Conservation (phyloP, 2,329 filamentous ascomycete species). For the Curvularia eragrostidis region DNA sequence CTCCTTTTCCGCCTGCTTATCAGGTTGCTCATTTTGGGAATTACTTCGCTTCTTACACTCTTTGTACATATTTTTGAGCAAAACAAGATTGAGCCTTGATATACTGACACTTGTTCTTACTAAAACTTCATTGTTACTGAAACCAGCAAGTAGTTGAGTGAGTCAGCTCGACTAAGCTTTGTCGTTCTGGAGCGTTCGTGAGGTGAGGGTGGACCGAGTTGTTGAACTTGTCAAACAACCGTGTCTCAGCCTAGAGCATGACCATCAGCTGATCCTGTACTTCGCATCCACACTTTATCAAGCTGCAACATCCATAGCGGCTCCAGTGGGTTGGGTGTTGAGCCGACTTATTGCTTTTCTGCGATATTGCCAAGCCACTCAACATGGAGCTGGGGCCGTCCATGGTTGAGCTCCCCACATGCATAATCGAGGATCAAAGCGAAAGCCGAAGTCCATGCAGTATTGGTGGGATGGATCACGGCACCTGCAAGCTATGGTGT, state of each 20-base stretch:
- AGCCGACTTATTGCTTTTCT: conserved; percentile 18
- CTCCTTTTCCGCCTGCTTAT: conserved; percentile 12
- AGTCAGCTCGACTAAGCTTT: not conserved
- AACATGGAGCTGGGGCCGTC: conserved; percentile 16
- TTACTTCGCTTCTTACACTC: conserved; percentile 30
- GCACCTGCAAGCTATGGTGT: not conserved
- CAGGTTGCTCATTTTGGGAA: conserved; percentile 8
- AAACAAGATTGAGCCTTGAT: not conserved
- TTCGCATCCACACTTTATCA: conserved; percentile 18
- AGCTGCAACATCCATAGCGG: conserved; percentile 6
- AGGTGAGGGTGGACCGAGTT: not conserved
- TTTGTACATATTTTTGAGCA: conserved; percentile 22
- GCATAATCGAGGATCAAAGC: not conserved
- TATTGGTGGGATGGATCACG: not conserved
- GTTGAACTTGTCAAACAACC: not conserved
- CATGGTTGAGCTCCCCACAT: conserved; percentile 3
- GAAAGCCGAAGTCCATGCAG: conserved; percentile 1
- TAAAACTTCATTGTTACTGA: not conserved
- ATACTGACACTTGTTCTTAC: not conserved
- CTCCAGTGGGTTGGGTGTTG: conserved; percentile 14
- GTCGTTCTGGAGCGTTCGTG: not conserved
- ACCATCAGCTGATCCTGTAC: conserved; percentile 7
- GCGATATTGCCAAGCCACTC: conserved; percentile 15
- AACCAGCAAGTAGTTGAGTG: not conserved
- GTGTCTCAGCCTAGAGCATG: not conserved